Base-by-base conservation (phyloP, 805 yeast species). In the Candida caryicola region DNA sequence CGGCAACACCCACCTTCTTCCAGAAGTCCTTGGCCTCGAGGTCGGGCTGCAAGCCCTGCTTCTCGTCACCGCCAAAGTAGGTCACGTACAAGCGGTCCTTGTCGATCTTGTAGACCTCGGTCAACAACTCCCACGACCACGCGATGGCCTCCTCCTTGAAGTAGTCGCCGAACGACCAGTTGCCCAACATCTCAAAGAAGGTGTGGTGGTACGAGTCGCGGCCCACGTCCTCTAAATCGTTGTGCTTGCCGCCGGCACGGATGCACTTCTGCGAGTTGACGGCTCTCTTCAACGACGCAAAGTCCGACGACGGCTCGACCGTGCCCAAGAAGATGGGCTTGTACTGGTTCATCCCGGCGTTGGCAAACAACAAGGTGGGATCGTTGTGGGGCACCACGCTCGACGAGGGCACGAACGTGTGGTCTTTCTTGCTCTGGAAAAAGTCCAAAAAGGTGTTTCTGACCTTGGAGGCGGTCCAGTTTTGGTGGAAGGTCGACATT, bases 301-400 rank as follows among this genome's bases (percentile, higher is more conserved):
- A 85, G 34, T 89, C 93, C 31, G 93, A 82, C 16, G 91, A 72
- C 23, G 99, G 99, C 53, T 93, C 98, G 33, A 89, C 97, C 7
- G 97, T 90, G 39, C 99, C 99, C 57, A 90, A 73, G 63, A 93
- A 93, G 52, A 93, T 93, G 10, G 99, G 96, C 66, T 93, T 93
- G 68, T 90, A 93, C 72, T 93, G 99, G 70, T 93, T 93, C 99
- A 93, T 93, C 67, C 98, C 99, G 43, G 99, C 99, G 61, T 93
- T 93, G 59, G 99, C 95, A 60, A 93, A 93, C 46, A 93, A 72
- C 45, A 93, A 75, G 17, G 98, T 91, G 36, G 99, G 99, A 61
- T 93, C 99, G 69, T 93, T 97, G 62, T 84, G 95, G 37, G 99
- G 99, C 44, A 93, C 82, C 19, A 91, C 98, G 0, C 96, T 86